Evolutionary conservation across 495 filamentous ascomycete species (phyloP), one percentile per base, ranked within the genome.

Genomic region (Penicillium lagena): DNA sequence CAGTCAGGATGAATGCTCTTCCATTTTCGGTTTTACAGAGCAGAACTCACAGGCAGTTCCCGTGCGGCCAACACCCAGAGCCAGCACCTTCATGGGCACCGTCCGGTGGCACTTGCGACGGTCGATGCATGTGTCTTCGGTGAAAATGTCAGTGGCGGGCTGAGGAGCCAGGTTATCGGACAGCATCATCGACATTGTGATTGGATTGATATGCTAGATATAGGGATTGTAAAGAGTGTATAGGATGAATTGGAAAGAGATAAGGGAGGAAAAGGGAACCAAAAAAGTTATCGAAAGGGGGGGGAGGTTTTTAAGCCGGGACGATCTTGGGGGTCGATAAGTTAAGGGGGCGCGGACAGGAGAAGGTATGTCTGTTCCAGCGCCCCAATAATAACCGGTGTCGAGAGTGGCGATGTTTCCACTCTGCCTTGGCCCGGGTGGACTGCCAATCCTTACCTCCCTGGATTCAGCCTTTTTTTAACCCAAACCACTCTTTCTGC

Each of bases 11-110:
- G n/a, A 17, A 30, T 29, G 11, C 12, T 29, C 8, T n/a, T 27
- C 4, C 14, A 29, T 39, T 29, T 14, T 27, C 10, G 36, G 32
- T 12, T 34, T 12, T 2, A 11, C 1, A 7, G 32, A 34, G 2
- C 13, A 40, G 36, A 17, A 67, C 75, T 59, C 56, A 82, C 80
- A 85, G 27, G 80, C 78, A 56, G 82, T 85, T 57, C 80, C 81
- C n/a, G 82, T 85, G 52, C 82, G 66, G 43, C 78, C 73, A 30
- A 83, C 71, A 37, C 82, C 80, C 6, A 85, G 69, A 43, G 72
- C 72, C 27, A 85, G 69, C 41, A 85, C 80, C 59, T 77, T 72
- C 79, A 86, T 83, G 12, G 81, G 79, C 38, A 85, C 80, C 13
- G 70, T 77, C 29, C 82, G 74, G 49, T 74, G 72, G 60, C 79